Evolutionary conservation across 208 protist genomes (phyloP), one percentile per base, ranked within the genome.

Genomic region (Trypanosoma melophagium): DNA sequence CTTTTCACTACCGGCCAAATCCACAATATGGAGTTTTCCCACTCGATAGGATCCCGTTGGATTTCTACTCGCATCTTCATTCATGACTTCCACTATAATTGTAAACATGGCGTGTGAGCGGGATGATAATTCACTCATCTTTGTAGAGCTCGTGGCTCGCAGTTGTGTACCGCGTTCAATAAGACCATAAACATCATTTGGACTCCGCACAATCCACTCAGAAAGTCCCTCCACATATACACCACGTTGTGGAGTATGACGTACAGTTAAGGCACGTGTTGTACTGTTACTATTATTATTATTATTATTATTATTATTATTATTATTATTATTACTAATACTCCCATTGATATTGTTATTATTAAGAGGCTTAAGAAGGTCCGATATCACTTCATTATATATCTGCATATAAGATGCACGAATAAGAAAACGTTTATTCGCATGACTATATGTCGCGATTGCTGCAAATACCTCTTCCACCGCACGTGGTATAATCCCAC

Each of bases 101-200:
- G 78, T 90, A 67, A 99, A 90, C 54, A 99, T 97, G 24, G 97
- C 97, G 78, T 99, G 98, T 10, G 97, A 98, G 44, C 97, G 86
- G 19, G 84, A 97, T 22, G 92, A 98, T 9, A 90, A 66, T 22
- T 96, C 84, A 76, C 98, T 99, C 80, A 98, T 92, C 56, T 83
- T 76, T 3, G 97, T 99, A 12, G 78, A 54, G 8, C 80, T 90
- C 35, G 83, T 93, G 3, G 89, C 83, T 16, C 90, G 82, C 57
- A 77, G 56, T 22, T 74, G 62, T 8, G 76, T 81, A 22, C 92
- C 93, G 19, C 80, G 80, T 61, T 95, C 80, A 49, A 97, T 96
- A 17, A 97, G 86, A 17, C 71, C 82, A 67, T 96, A 97, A 40
- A 98, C 91, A 49, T 98, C 94, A 56, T 93, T 47, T 4, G 92